Evolutionary conservation across 1,139 yeast species (phyloP).

Genomic region (Yamadazyma aaseri): DNA sequence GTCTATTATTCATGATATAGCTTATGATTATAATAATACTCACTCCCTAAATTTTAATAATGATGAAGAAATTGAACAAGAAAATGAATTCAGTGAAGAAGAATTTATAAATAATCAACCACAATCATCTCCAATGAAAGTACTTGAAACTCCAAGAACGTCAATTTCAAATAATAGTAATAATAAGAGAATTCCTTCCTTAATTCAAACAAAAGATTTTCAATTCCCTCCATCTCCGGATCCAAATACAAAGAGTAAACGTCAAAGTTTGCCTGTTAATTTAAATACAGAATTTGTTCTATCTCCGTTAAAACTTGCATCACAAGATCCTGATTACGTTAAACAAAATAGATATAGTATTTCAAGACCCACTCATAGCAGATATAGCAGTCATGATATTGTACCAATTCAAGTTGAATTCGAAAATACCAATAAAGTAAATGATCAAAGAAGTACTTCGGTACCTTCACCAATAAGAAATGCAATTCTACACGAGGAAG

Average conservation of each 20-base stretch:
- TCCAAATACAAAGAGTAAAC: conserved; percentile 25
- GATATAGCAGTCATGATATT: conserved; percentile 46
- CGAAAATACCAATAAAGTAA: conserved; percentile 18
- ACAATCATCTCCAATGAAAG: conserved; percentile 17
- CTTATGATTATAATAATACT: conserved; percentile 12
- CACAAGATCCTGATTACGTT: conserved; percentile 11
- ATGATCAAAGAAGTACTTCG: conserved; percentile 26
- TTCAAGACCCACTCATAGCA: conserved; percentile 35
- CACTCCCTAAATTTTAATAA: conserved; percentile 26
- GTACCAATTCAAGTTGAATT: conserved; percentile 48
- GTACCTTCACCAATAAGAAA: conserved; percentile 21
- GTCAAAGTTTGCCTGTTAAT: conserved; percentile 37
- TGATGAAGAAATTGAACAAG: conserved; percentile 9
- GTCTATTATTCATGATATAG: conserved; percentile 17
- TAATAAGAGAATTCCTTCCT: conserved; percentile 15
- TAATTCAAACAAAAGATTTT: conserved; percentile 15
- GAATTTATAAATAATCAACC: conserved; percentile 10
- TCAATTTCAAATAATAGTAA: conserved; percentile 2
- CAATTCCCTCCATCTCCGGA: conserved; percentile 40
- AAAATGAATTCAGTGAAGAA: background rate
- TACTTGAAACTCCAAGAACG: conserved; percentile 12
- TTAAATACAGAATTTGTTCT: conserved; percentile 39
- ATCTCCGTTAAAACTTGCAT: conserved; percentile 42
- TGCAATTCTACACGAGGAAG: conserved; percentile 9
- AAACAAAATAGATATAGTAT: conserved; percentile 24